Evolutionary conservation across 495 filamentous ascomycete species (phyloP).

Genomic region (Neurospora hispaniola): DNA sequence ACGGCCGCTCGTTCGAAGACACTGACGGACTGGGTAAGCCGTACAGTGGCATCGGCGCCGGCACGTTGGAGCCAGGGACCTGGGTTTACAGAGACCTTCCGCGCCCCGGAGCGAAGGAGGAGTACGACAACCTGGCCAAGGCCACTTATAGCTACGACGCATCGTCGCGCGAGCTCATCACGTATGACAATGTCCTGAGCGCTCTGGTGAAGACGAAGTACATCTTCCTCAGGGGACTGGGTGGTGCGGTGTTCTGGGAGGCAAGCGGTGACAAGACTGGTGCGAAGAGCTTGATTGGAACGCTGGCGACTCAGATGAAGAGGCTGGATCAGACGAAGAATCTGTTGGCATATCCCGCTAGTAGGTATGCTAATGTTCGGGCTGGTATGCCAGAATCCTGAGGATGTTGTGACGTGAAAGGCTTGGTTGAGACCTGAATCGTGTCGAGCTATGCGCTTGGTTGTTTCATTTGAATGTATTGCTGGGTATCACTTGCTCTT

Average conservation of each 20-base stretch:
- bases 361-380: constrained; percentile 61
- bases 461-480: neutral
- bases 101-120: constrained; percentile 34
- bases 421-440: neutral
- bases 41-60: constrained; percentile 55
- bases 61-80: constrained; percentile 62
- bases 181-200: constrained; percentile 59
- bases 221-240: constrained; percentile 51
- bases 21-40: constrained; percentile 60
- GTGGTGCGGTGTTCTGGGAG: constrained; percentile 91
- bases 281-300: constrained; percentile 51
- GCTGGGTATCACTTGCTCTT: neutral
- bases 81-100: constrained; percentile 68
- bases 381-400: constrained; percentile 30
- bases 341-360: constrained; percentile 51
- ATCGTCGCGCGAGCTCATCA: constrained; percentile 49
- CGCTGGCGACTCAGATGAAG: constrained; percentile 41
- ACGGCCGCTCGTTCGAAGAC: constrained; percentile 66
- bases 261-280: constrained; percentile 58
- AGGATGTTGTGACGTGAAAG: neutral
- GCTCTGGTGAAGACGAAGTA: constrained; percentile 54
- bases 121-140: constrained; percentile 37
- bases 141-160: constrained; percentile 66
- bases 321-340: constrained; percentile 52
- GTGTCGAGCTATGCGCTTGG: neutral